Conservation (phyloP, 2,329 filamentous ascomycete genomes). For the Aspergillus sojae region DNA sequence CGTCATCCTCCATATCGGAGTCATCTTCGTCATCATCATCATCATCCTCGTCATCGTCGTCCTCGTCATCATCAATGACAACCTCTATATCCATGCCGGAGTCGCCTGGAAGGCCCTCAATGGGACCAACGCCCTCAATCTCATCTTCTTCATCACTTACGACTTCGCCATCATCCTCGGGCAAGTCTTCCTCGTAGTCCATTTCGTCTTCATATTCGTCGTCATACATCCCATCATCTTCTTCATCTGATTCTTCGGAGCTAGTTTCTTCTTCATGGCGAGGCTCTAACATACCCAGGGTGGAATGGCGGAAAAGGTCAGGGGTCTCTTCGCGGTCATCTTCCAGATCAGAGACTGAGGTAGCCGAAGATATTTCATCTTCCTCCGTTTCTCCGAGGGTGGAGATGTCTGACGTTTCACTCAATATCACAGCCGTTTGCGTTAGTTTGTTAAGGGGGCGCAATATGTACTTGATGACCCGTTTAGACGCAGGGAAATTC, state of each 20-base stretch:
- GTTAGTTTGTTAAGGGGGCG: constrained; percentile 86
- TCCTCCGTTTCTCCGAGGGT: constrained; percentile 72
- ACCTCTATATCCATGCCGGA: constrained; percentile 77
- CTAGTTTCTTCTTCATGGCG: constrained; percentile 79
- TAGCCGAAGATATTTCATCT: constrained; percentile 84
- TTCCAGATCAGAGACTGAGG: constrained; percentile 84
- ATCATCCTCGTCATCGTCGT: constrained; percentile 66
- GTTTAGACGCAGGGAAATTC: constrained; percentile 89
- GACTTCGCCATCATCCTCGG: constrained; percentile 78
- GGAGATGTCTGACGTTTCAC: constrained; percentile 75
- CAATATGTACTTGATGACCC: constrained; percentile 94
- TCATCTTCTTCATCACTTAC: constrained; percentile 88
- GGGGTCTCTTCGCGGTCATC: constrained; percentile 92
- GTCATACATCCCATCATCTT: constrained; percentile 91
- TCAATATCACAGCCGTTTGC: constrained; percentile 82
- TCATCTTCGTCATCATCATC: constrained; percentile 61
- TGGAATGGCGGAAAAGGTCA: constrained; percentile 94
- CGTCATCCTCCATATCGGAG: constrained; percentile 62
- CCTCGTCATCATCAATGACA: constrained; percentile 76
- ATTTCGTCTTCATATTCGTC: constrained; percentile 87
- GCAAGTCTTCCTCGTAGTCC: constrained; percentile 85
- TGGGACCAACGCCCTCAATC: constrained; percentile 74
- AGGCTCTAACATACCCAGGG: constrained; percentile 90
- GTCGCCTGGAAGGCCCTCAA: constrained; percentile 66
- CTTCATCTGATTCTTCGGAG: constrained; percentile 67